phyloP scores from a whole-genome alignment of 148 eudicot genomes.

The Oxyria digyna region DNA sequence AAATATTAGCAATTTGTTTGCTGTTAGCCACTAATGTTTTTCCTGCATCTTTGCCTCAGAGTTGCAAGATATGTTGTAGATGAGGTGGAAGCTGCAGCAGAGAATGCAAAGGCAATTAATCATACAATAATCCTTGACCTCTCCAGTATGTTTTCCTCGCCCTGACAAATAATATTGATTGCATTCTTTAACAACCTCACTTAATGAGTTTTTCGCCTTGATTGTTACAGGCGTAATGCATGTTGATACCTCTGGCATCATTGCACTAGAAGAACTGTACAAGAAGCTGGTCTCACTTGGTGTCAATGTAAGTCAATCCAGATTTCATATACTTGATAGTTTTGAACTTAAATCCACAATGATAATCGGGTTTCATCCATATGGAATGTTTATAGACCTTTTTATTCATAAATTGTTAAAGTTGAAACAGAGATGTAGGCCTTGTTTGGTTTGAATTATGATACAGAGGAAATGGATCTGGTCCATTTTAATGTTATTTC shows the following conservation, averaged over 20 bases:
- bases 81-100: not conserved
- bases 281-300: slow-evolving; percentile 19
- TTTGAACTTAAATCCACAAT: not conserved
- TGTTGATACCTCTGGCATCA: slow-evolving; percentile 39
- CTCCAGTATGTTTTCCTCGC: not conserved
- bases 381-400: too few relatives aligned
- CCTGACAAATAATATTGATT: too few relatives aligned
- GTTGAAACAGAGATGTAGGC: too few relatives aligned
- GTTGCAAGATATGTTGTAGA: slow-evolving; percentile 2
- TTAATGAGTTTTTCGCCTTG: not conserved
- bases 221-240: slow-evolving; percentile 27
- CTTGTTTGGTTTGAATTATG: too few relatives aligned
- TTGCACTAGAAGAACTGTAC: slow-evolving; percentile 30
- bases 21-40: not conserved
- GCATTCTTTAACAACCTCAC: too few relatives aligned
- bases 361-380: too few relatives aligned
- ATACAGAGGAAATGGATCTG: too few relatives aligned
- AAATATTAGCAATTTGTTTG: slow-evolving; percentile 12
- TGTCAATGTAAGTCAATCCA: slow-evolving; percentile 17
- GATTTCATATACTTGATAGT: not conserved
- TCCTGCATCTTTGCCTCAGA: not conserved
- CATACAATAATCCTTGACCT: slow-evolving; percentile 10
- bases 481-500: too few relatives aligned
- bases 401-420: too few relatives aligned
- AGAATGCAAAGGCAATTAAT: not conserved